Conservation (phyloP, 257 asterid species). For the Capsicum baccatum region DNA sequence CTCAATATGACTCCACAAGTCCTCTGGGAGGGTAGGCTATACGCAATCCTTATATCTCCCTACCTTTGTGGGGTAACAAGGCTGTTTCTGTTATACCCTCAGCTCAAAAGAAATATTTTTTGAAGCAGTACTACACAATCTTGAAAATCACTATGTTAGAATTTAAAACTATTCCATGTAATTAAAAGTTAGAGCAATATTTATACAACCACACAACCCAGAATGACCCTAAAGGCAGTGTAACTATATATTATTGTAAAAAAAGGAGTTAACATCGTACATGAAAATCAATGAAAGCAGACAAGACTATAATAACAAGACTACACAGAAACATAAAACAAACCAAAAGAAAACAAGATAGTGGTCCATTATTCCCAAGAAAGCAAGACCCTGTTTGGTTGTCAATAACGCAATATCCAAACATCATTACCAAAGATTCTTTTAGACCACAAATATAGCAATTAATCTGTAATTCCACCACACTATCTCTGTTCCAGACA, state of each 20-base stretch:
- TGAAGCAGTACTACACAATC: not conserved
- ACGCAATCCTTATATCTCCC: too few species aligned
- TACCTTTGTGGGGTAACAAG: too few species aligned
- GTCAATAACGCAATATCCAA: conserved; percentile 23
- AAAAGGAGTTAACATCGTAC: not conserved
- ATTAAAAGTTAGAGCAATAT: not conserved
- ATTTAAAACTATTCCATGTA: not conserved
- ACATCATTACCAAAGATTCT: conserved; percentile 20
- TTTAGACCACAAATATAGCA: conserved; percentile 26
- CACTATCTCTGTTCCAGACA: conserved; percentile 17
- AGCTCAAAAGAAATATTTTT: too few species aligned
- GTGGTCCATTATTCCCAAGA: conserved; percentile 29
- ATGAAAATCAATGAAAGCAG: conserved; percentile 24
- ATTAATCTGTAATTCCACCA: conserved; percentile 12
- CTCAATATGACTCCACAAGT: too few species aligned
- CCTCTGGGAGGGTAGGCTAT: too few species aligned
- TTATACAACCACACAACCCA: not conserved
- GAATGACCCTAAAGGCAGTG: not conserved
- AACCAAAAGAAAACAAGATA: conserved; percentile 15
- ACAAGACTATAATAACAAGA: conserved; percentile 8
- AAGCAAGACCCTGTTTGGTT: conserved; percentile 23
- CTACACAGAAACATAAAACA: not conserved
- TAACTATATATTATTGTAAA: not conserved
- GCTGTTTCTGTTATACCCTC: too few species aligned
- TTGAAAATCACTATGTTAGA: not conserved